phyloP scores from a whole-genome alignment of 306 rosid species.

The barrel medic (Medicago truncatula) region MtrunA17r5.0-ANR NC_053047.1:11248001-11248500 shows the following conservation, averaged over 20 bases:
- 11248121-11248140: background rate
- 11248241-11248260: background rate
- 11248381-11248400: background rate
- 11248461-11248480: background rate
- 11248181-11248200: background rate
- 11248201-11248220: background rate
- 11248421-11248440: background rate
- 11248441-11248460: background rate
- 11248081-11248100: conserved; percentile 29
- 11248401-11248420: background rate
- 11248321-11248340: background rate
- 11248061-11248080: conserved; percentile 14
- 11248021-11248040: conserved; percentile 75
- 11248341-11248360: background rate
- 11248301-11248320: background rate
- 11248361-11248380: background rate
- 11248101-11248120: conserved; percentile 19
- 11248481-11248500: background rate
- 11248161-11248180: background rate
- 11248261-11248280: background rate
- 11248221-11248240: background rate
- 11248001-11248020: conserved; percentile 66
- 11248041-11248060: conserved; percentile 40
- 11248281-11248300: background rate
- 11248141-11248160: conserved; percentile 18